Base-by-base conservation (phyloP, 169 alveolate species). In the Plasmodium sp. region DNA sequence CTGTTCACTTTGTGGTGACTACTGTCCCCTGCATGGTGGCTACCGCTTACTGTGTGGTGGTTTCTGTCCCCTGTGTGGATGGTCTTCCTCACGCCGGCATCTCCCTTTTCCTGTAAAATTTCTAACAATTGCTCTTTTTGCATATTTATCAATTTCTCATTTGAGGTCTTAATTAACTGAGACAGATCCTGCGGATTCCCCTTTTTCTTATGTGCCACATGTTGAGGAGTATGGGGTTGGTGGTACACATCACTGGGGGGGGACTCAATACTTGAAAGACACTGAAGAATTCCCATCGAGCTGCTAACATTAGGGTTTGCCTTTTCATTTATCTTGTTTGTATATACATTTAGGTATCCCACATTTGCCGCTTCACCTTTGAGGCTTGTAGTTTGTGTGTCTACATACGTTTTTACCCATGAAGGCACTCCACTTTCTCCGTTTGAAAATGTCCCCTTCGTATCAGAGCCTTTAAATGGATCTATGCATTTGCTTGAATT, bases 41-140 rank as follows among this genome's bases (percentile, higher is more conserved):
- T 22, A 22, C 27, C 27, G 27, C 27, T 22, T 22, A 22, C 27
- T 7, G 45, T 33, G 27, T 48, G 12, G 75, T 39, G 74, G 62
- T n/a, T 43, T 1, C 41, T 34, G 10, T 34, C 39, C 34, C 41
- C 16, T 5, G 27, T 62, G 54, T 84, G 33, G 1, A 22, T 71
- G 48, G 39, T 9, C 16, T 22, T 72, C n/a, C 18, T 45, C 54
- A 82, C 6, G 71, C 51, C 81, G 7, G 16, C 73, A 2, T 86
- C 33, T 9, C 43, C 81, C n/a, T 77, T 77, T 56, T 74, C 86
- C 22, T 86, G 75, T 79, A 86, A 75, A 56, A 86, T 86, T 34
- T 86, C 80, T 39, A 86, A 54, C 81, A 86, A 56, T 18, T 86
- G 73, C 56, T 86, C 77, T 14, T 86, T 86, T 86, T 86, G 93